A percentile compares a stretch with the other conserved stretches of the same genome.
Evolutionary conservation across 2,329 filamentous ascomycete species (phyloP).

Genomic region (Epichloe uncinata): DNA sequence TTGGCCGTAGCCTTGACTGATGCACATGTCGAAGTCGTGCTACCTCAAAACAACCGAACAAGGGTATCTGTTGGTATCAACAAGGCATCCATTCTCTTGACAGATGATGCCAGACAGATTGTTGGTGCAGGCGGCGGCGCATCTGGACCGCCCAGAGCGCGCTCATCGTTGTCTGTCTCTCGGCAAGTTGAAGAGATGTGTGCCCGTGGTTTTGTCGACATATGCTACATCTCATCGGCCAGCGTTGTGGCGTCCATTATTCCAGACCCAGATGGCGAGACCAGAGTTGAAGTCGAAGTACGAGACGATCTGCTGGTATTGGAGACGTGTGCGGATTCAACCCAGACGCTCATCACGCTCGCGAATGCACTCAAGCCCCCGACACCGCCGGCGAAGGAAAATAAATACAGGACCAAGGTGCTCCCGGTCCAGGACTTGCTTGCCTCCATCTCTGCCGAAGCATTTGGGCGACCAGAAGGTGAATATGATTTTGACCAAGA

Average conservation of each 20-base stretch:
- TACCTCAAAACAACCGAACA: conserved; percentile 53
- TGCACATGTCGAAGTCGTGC: conserved; percentile 52
- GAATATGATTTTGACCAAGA: conserved; percentile 51
- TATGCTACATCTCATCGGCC: conserved; percentile 78
- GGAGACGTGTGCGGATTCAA: conserved; percentile 94
- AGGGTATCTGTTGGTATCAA: conserved; percentile 54
- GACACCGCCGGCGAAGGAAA: conserved; percentile 64
- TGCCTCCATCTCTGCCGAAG: conserved; percentile 79
- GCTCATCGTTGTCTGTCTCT: conserved; percentile 24
- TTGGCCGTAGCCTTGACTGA: conserved; percentile 68
- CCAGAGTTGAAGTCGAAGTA: conserved; percentile 64
- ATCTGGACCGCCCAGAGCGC: conserved; percentile 10
- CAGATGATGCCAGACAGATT: conserved; percentile 52
- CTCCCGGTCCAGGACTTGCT: conserved; percentile 81
- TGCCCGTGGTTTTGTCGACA: conserved; percentile 64
- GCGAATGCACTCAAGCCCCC: conserved; percentile 73
- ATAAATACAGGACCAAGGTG: conserved; percentile 77
- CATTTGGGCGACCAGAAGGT: conserved; percentile 51
- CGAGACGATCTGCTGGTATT: conserved; percentile 77
- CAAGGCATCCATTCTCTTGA: conserved; percentile 71
- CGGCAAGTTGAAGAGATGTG: conserved; percentile 44
- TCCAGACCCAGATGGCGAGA: conserved; percentile 36
- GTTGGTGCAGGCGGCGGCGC: conserved; percentile 8
- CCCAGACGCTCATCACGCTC: conserved; percentile 74
- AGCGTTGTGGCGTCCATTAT: conserved; percentile 51